phyloP scores from a whole-genome alignment of 345 rosid species.

The Kandelia obovata region DNA sequence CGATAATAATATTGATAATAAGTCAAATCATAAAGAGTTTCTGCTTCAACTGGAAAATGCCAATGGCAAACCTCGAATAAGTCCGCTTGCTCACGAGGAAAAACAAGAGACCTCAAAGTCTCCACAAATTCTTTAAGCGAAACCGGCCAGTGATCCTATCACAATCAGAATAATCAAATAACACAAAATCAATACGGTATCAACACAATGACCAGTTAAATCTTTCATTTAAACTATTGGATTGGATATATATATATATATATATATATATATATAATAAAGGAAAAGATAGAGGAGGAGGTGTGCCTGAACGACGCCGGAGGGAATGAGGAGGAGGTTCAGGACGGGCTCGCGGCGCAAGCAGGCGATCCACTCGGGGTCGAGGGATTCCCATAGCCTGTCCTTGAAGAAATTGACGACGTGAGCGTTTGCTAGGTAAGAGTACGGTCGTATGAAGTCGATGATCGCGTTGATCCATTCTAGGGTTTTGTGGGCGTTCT shows the following conservation, averaged over 20 bases:
- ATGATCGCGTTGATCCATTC: constrained; percentile 71
- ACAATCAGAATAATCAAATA: not conserved
- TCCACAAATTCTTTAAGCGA: constrained; percentile 66
- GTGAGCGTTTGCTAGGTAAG: constrained; percentile 54
- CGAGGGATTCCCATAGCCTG: constrained; percentile 74
- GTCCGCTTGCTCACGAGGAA: constrained; percentile 64
- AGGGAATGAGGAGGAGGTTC: constrained; percentile 69
- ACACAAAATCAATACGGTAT: too few relatives aligned
- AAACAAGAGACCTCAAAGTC: constrained; percentile 55
- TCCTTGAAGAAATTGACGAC: constrained; percentile 84
- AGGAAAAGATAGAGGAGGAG: not conserved
- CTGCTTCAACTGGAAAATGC: not conserved
- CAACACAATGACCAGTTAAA: too few relatives aligned
- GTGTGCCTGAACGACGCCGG: constrained; percentile 57
- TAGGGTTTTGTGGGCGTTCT: constrained; percentile 53
- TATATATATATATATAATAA: not conserved
- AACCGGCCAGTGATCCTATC: constrained; percentile 79
- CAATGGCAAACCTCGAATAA: constrained; percentile 39
- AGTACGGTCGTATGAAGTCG: constrained; percentile 52
- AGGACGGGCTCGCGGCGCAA: constrained; percentile 52
- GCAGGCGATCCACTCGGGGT: constrained; percentile 73
- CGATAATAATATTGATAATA: too few relatives aligned
- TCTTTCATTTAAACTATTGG: too few relatives aligned
- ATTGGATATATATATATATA: too few relatives aligned
- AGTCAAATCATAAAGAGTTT: too few relatives aligned